phyloP scores from a whole-genome alignment of 2,329 filamentous ascomycete genomes.

The Rutstroemia sp. region DNA sequence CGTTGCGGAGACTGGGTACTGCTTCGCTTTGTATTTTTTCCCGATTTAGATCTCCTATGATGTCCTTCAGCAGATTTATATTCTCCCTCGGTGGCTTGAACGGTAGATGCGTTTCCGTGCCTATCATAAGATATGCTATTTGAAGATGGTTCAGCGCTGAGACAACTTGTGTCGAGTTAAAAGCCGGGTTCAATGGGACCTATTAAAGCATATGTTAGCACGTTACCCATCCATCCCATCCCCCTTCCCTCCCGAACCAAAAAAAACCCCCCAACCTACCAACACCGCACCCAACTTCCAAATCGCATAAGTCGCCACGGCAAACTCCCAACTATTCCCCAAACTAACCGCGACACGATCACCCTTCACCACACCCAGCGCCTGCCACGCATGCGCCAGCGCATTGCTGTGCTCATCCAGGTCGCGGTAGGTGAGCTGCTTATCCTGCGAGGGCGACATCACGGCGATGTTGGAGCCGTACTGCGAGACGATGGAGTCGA shows the following conservation, averaged over 20 bases:
- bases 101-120: constrained; percentile 79
- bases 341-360: constrained; percentile 80
- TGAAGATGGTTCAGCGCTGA: constrained; percentile 71
- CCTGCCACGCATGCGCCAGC: constrained; percentile 62
- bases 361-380: constrained; percentile 69
- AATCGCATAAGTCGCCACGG: constrained; percentile 77
- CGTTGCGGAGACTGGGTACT: constrained; percentile 61
- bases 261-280: constrained; percentile 36
- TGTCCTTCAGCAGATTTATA: constrained; percentile 45
- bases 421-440: constrained; percentile 55
- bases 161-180: constrained; percentile 71
- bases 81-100: constrained; percentile 57
- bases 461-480: constrained; percentile 58
- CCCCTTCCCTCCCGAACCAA: not conserved
- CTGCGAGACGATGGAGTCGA: constrained; percentile 53
- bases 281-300: constrained; percentile 93
- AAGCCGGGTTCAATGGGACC: constrained; percentile 87
- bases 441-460: constrained; percentile 44
- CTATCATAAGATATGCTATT: constrained; percentile 69
- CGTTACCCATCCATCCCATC: no score
- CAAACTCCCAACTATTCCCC: constrained; percentile 80
- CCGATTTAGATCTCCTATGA: constrained; percentile 36
- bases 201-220: constrained; percentile 22
- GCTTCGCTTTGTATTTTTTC: constrained; percentile 36
- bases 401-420: constrained; percentile 72